These are phyloP conservation scores for Leavenworthia alabamica DNA, from an alignment of 345 rosid genomes.

Conservation along the genomic window DNA sequence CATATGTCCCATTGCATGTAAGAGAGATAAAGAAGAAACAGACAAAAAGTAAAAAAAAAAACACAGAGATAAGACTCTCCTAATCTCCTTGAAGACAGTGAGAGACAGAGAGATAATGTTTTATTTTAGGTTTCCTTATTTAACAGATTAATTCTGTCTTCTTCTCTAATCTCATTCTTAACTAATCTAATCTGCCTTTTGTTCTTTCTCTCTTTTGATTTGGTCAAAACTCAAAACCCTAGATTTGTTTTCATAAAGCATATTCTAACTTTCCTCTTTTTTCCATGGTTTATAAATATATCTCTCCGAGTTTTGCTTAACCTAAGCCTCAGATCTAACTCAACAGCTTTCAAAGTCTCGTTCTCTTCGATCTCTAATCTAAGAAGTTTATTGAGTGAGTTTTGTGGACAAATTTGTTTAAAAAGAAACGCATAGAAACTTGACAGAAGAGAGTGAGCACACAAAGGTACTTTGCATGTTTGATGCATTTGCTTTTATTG, in stretches of 20 bases:
- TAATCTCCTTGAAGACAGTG: constrained; percentile 19
- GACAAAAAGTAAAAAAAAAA: constrained; percentile 16
- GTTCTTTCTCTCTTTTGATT: constrained; percentile 4
- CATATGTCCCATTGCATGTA: constrained; percentile 29
- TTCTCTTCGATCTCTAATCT: neutral
- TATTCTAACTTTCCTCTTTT: constrained; percentile 24
- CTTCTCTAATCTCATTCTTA: neutral
- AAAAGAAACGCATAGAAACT: constrained; percentile 44
- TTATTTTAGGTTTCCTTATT: constrained; percentile 21
- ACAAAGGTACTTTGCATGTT: constrained; percentile 62
- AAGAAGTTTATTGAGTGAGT: neutral
- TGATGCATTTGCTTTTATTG: constrained; percentile 62
- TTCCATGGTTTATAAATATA: constrained; percentile 14
- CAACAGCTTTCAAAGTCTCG: neutral
- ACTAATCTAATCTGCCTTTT: neutral
- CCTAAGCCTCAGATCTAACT: constrained; percentile 31
- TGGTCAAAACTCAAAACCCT: constrained; percentile 35
- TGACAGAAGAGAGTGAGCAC: constrained; percentile 99
- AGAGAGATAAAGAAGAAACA: constrained; percentile 12
- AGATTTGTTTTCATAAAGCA: constrained; percentile 16
- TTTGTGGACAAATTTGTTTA: neutral
- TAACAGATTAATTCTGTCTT: neutral
- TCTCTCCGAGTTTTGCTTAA: constrained; percentile 6
- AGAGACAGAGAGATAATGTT: constrained; percentile 25
- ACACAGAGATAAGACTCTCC: constrained; percentile 24